phyloP scores from a whole-genome alignment of 108 stramenopile species.

The Pseudonitzschia multiseries region DNA sequence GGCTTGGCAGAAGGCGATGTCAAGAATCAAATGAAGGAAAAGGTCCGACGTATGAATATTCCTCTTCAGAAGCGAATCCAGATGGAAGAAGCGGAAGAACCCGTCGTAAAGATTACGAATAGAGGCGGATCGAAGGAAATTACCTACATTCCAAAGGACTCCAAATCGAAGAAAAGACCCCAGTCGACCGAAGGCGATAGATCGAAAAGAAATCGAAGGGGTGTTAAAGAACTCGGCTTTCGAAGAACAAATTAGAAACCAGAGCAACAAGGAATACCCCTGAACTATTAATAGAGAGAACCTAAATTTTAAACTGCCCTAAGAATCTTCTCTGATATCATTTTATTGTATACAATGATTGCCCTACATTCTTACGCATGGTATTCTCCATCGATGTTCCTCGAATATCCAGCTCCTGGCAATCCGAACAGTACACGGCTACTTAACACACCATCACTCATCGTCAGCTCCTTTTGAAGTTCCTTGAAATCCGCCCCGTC shows the following conservation, averaged over 20 bases:
- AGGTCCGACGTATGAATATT: constrained; percentile 60
- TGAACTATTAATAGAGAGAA: too few species aligned
- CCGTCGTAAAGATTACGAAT: constrained; percentile 41
- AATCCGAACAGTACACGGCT: constrained; percentile 52
- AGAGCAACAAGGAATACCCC: neutral
- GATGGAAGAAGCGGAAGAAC: constrained; percentile 51
- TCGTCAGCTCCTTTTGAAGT: constrained; percentile 59
- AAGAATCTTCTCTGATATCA: neutral
- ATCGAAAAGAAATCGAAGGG: constrained; percentile 13
- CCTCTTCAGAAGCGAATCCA: constrained; percentile 70
- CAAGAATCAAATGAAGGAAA: constrained; percentile 39
- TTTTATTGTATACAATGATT: neutral
- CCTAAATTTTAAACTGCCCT: too few species aligned
- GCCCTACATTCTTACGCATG: constrained; percentile 1
- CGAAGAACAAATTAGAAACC: neutral
- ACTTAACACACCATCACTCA: constrained; percentile 66
- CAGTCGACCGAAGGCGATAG: neutral
- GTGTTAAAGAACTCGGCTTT: constrained; percentile 16
- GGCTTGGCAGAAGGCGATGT: constrained; percentile 54
- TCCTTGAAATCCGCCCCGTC: constrained; percentile 43
- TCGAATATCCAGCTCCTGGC: constrained; percentile 55
- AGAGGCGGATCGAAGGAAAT: constrained; percentile 76
- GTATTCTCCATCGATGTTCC: constrained; percentile 59
- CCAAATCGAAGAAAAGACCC: constrained; percentile 38
- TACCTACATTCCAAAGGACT: constrained; percentile 69